Evolutionary conservation across 1,284 basidiomycete species (phyloP), one percentile per base, ranked within the genome.

Genomic region (Malassezia nana): DNA sequence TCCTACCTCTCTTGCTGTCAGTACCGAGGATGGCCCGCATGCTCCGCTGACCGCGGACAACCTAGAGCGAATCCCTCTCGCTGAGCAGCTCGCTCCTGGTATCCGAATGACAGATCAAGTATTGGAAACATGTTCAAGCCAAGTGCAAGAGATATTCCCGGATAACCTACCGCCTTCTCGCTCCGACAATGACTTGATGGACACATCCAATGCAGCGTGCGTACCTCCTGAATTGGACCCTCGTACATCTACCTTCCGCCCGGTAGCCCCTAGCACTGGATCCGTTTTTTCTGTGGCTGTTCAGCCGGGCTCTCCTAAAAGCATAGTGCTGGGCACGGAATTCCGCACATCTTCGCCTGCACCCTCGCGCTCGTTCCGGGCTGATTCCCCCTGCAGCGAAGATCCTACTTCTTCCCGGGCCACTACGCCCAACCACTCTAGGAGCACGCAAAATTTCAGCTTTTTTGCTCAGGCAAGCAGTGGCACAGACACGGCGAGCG

Each of bases 171-270:
- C 40, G 6, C 15, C 15, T 3, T 20, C 35, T n/a, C n/a, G n/a
- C 7, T 38, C 35, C 2, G 35, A 38, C 8, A 16, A 4, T 15
- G 40, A 24, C 22, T n/a, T n/a, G n/a, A n/a, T 9, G 24, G 24
- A 26, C 40, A 28, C 40, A 24, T 15, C 40, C 16, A 35, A 28
- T 10, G 10, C 26, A 1, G 50, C 55, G 6, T 61, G 65, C 42
- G 68, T 72, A 0, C 69, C 69, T 4, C 68, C 69, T 16, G 66
- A 72, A 55, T 58, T 72, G 6, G 69, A 72, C 39, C 69, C 69
- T 8, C 55, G 69, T 18, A 66, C 66, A 2, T 40, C 68, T 1
- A 46, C 61, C 13, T 72, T 70, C 50, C 61, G 67, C 45, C 69
- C 66, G 1, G 62, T 66, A 40, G 58, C 54, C 25, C 69, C 68